These are phyloP conservation scores for Hypoxylon sp. DNA, from an alignment of 2,329 filamentous ascomycete species.

Conservation along the genomic window DNA sequence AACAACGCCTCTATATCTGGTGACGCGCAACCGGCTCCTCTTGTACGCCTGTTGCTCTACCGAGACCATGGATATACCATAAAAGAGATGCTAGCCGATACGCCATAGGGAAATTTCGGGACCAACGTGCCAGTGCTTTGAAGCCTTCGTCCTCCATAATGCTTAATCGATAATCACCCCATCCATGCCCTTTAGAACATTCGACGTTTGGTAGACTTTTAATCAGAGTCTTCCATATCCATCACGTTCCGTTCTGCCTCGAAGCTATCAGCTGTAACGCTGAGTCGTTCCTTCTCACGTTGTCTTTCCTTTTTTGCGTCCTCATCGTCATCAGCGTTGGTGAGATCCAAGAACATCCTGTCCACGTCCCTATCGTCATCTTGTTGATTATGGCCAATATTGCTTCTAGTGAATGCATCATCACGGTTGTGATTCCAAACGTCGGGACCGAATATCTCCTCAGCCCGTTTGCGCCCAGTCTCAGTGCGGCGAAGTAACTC, in stretches of 20 bases:
- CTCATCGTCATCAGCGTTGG: slow-evolving; percentile 67
- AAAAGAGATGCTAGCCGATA: slow-evolving; percentile 27
- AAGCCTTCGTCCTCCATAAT: background rate
- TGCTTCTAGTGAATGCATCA: slow-evolving; percentile 44
- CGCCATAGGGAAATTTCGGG: slow-evolving; percentile 23
- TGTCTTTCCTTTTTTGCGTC: slow-evolving; percentile 55
- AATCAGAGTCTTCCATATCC: slow-evolving; percentile 57
- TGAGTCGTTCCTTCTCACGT: slow-evolving; percentile 54
- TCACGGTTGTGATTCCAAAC: slow-evolving; percentile 61
- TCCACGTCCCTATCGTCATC: slow-evolving; percentile 66
- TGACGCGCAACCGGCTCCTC: slow-evolving; percentile 17
- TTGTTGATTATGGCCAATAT: slow-evolving; percentile 52
- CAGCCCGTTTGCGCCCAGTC: slow-evolving; percentile 64
- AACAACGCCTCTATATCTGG: slow-evolving; percentile 41
- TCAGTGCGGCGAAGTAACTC: slow-evolving; percentile 68
- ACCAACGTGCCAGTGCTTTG: background rate
- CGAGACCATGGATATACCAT: slow-evolving; percentile 24
- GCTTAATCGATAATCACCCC: slow-evolving; percentile 15
- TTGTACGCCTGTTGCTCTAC: slow-evolving; percentile 22
- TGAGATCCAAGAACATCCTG: slow-evolving; percentile 70
- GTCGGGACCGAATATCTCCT: slow-evolving; percentile 66
- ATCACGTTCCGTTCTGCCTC: slow-evolving; percentile 55
- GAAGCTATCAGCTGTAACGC: slow-evolving; percentile 55
- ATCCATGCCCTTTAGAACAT: background rate
- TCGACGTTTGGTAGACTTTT: slow-evolving; percentile 12